Percentiles rank a stretch among this genome's conserved stretches.
These are phyloP conservation scores for Phytophthora capsici DNA, from an alignment of 352 stramenopile species.

Conservation along the genomic window DNA sequence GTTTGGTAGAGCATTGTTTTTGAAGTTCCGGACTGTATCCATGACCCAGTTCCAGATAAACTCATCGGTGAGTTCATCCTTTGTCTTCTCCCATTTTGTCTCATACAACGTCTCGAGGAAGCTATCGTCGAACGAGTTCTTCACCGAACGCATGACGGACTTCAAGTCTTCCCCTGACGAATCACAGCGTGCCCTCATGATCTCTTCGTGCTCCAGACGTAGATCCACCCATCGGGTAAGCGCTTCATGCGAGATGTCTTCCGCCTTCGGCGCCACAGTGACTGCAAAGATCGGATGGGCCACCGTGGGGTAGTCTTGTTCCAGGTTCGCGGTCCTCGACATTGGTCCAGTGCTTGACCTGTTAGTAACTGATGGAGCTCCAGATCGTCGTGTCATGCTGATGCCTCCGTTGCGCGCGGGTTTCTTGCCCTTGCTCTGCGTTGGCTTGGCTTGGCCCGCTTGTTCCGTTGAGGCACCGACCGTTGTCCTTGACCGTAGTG, in stretches of 20 bases:
- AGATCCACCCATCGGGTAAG: conserved; percentile 26
- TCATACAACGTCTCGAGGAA: conserved; percentile 18
- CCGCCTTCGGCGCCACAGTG: conserved; percentile 8
- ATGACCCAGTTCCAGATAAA: conserved; percentile 6
- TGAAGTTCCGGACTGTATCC: conserved; percentile 2
- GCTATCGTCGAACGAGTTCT: conserved; percentile 21
- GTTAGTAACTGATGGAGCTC: background rate
- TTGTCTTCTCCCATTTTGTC: conserved; percentile 15
- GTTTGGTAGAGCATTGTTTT: conserved; percentile 2
- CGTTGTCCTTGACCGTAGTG: background rate
- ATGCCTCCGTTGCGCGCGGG: background rate
- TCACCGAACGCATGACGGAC: conserved; percentile 10
- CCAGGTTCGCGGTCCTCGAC: background rate
- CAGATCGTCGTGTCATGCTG: background rate
- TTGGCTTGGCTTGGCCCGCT: conserved; percentile 16
- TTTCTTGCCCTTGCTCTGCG: conserved; percentile 17
- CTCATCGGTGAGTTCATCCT: conserved; percentile 8
- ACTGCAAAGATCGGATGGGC: conserved; percentile 19
- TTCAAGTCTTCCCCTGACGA: conserved; percentile 17
- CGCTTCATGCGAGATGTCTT: conserved; percentile 26
- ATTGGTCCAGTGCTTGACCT: background rate
- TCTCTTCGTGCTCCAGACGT: conserved; percentile 22
- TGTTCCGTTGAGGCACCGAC: no score
- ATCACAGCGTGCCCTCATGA: no score
- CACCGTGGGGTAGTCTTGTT: no score